phyloP scores from a whole-genome alignment of 345 rosid genomes.

The Kernera saxatilis region DNA sequence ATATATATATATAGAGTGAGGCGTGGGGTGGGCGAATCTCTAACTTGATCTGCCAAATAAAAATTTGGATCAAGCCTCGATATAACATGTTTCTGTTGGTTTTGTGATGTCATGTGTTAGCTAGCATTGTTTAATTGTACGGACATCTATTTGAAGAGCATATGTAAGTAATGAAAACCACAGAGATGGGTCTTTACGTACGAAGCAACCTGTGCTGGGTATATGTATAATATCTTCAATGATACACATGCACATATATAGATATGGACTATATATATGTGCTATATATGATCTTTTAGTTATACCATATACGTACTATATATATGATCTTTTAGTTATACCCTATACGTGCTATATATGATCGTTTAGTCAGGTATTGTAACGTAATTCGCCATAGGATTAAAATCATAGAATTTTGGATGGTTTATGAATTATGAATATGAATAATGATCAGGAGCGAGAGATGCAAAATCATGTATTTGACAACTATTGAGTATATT shows the following conservation, averaged over 20 bases:
- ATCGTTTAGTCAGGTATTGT: background rate
- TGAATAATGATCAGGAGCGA: background rate
- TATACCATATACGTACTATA: background rate
- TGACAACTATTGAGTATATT: background rate
- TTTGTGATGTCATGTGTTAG: slow-evolving; percentile 16
- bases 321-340: background rate
- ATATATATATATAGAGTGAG: background rate
- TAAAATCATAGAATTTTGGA: background rate
- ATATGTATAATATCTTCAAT: background rate
- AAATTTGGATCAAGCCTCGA: background rate
- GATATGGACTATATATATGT: background rate
- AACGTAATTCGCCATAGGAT: background rate
- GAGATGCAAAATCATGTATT: background rate
- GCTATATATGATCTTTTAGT: background rate
- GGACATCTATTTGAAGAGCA: background rate
- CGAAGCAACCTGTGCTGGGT: slow-evolving; percentile 14
- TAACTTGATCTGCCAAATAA: slow-evolving; percentile 6
- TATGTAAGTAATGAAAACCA: slow-evolving; percentile 1
- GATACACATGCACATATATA: background rate
- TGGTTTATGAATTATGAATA: background rate
- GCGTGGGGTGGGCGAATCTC: slow-evolving; percentile 3
- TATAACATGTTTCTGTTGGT: slow-evolving; percentile 2
- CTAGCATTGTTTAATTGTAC: slow-evolving; percentile 8
- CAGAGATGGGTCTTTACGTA: slow-evolving; percentile 13
- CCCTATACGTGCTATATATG: background rate